phyloP scores from a whole-genome alignment of 1,284 basidiomycete genomes.

The Moesziomyces globuligerus region DNA sequence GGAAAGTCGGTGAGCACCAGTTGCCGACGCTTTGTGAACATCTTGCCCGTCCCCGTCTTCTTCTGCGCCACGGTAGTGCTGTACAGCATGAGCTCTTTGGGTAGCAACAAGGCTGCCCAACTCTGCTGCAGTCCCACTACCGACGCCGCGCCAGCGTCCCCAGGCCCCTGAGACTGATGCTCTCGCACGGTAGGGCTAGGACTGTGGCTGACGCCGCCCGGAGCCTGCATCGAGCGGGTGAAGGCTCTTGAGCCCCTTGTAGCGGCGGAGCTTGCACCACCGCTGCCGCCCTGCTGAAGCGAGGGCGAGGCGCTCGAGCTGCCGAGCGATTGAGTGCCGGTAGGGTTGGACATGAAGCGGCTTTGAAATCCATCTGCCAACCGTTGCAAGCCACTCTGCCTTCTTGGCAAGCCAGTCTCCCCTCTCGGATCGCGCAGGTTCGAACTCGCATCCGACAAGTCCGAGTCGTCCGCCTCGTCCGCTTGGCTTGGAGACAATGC shows the following conservation, averaged over 20 bases:
- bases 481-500: slow-evolving; percentile 1
- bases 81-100: slow-evolving; percentile 58
- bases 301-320: neutral
- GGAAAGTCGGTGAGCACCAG: slow-evolving; percentile 71
- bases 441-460: slow-evolving; percentile 25
- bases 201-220: slow-evolving; percentile 12
- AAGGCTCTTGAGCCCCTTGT: slow-evolving; percentile 10
- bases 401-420: slow-evolving; percentile 5
- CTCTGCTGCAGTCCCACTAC: slow-evolving; percentile 26
- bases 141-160: neutral
- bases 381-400: slow-evolving; percentile 32
- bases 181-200: slow-evolving; percentile 5
- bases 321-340: too few species aligned
- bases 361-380: slow-evolving; percentile 30
- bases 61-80: slow-evolving; percentile 55
- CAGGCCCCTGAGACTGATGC: slow-evolving; percentile 1
- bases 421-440: neutral
- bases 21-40: slow-evolving; percentile 69
- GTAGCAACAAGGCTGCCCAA: slow-evolving; percentile 58
- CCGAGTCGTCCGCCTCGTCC: slow-evolving; percentile 37
- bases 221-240: slow-evolving; percentile 21
- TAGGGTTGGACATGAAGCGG: slow-evolving; percentile 11
- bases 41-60: slow-evolving; percentile 56
- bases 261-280: neutral
- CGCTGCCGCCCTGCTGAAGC: neutral